These are phyloP conservation scores for Juncus inflexus DNA, from an alignment of 176 grass and related monocot genomes.

Conservation along the genomic window DNA sequence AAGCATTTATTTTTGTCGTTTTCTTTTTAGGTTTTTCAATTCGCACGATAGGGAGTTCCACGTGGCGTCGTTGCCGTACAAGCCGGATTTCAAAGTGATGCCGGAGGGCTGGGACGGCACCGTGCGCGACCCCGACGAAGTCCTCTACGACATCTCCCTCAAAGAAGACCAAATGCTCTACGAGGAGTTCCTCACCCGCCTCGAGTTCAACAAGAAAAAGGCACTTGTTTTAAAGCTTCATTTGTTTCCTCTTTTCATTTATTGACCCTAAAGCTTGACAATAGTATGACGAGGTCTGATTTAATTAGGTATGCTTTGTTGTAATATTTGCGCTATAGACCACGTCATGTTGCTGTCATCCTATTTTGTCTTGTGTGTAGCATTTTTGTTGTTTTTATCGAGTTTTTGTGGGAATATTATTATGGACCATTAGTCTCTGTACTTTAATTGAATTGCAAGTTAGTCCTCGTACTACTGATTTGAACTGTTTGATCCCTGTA, in stretches of 20 bases:
- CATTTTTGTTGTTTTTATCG: too few species aligned
- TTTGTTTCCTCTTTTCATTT: not conserved
- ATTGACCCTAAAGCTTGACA: too few species aligned
- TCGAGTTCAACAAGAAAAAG: constrained; percentile 98
- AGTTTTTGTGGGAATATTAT: too few species aligned
- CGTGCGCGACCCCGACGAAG: constrained; percentile 85
- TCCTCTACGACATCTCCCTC: constrained; percentile 92
- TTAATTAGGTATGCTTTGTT: too few species aligned
- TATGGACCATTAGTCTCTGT: too few species aligned
- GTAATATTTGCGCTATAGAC: too few species aligned
- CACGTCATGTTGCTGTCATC: too few species aligned
- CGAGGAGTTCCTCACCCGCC: constrained; percentile 84
- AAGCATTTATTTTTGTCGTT: not conserved
- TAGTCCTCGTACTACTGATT: too few species aligned
- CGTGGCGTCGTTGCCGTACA: constrained; percentile 91
- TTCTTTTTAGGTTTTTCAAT: constrained; percentile 70
- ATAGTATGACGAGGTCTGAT: too few species aligned
- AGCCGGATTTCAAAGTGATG: constrained; percentile 98
- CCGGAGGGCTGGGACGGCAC: constrained; percentile 96
- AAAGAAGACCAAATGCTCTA: constrained; percentile 93
- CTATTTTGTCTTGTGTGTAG: too few species aligned
- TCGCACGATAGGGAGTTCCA: constrained; percentile 94
- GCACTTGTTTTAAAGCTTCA: constrained; percentile 32
- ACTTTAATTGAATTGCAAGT: too few species aligned
- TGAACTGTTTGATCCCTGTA: too few species aligned